Base-by-base conservation (phyloP, 2,329 filamentous ascomycete genomes). In the Scorias spongiosa region DNA sequence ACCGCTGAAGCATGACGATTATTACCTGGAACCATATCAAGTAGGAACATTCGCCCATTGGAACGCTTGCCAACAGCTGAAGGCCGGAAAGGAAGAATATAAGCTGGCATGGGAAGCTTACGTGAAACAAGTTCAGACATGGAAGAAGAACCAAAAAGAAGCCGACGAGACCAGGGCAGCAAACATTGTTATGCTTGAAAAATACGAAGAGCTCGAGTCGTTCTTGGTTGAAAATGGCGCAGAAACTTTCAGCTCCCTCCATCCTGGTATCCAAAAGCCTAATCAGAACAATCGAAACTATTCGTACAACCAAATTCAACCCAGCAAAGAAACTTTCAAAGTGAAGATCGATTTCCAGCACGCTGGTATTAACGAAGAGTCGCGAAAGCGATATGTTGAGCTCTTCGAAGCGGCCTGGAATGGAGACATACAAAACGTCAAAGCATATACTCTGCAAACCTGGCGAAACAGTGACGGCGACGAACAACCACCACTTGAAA, bases 381-480 rank as follows among this genome's bases (percentile, higher is more conserved):
- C 69, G 41, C 68, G 67, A 20, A 63, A 68, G 29, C 78, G 71
- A 0, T 89, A 87, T 48, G 48, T 81, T 5, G 64, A 74, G 48
- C 60, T 89, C 65, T 83, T 84, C 57, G 77, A 89, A 55, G 83
- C 83, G 30, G 76, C 76, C 4, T 91, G 82, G 82, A 53, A 54
- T 4, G 81, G 80, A n/a, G 75, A 91, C 51, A 50, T 81, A 1
- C 66, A 75, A 1, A 75, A 66, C 2, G 75, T 89, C 59, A 84
- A 82, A 54, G 59, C 63, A 11, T 64, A 84, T 32, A 82, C 80
- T 1, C 62, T 84, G 15, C 63, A 68, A 10, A 63, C 72, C 2
- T 83, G 78, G 74, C 66, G 44, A 28, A 42, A 50, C 29, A 29
- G 73, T 10, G 56, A 66, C 4, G 63, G 71, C 5, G 62, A 70